Percentiles rank a stretch among this genome's conserved stretches.
These are phyloP conservation scores for Pyrenula massariospora DNA, from an alignment of 495 filamentous ascomycete genomes.

Conservation along the genomic window DNA sequence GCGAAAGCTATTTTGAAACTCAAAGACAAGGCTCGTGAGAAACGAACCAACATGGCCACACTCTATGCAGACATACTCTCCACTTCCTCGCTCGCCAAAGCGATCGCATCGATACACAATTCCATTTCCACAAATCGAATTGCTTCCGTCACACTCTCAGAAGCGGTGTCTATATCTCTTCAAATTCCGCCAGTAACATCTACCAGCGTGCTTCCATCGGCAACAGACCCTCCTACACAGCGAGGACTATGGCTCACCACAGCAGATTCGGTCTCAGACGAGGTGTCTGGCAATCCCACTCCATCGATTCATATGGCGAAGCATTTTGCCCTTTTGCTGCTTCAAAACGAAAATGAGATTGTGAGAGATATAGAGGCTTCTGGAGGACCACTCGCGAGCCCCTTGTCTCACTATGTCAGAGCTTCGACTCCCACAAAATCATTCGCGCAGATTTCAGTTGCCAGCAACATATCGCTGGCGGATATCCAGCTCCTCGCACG, in stretches of 20 bases:
- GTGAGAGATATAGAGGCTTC: constrained; percentile 74
- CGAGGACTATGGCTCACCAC: constrained; percentile 78
- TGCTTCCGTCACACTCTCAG: constrained; percentile 53
- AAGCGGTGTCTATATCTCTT: constrained; percentile 56
- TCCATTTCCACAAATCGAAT: constrained; percentile 76
- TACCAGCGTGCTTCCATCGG: constrained; percentile 56
- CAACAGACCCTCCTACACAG: constrained; percentile 49
- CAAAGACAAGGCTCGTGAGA: constrained; percentile 68
- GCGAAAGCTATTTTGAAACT: constrained; percentile 62
- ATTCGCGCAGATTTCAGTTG: constrained; percentile 66
- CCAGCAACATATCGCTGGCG: constrained; percentile 56
- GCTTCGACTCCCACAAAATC: constrained; percentile 76
- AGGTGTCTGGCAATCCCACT: constrained; percentile 37
- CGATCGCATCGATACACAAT: constrained; percentile 68
- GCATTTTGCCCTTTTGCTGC: constrained; percentile 75
- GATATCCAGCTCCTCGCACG: constrained; percentile 77
- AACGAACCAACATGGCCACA: constrained; percentile 29
- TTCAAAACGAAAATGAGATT: constrained; percentile 74
- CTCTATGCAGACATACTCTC: constrained; percentile 51
- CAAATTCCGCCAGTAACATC: constrained; percentile 78
- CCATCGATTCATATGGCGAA: constrained; percentile 55
- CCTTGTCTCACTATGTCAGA: constrained; percentile 73
- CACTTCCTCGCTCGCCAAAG: constrained; percentile 68
- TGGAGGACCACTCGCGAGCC: constrained; percentile 54
- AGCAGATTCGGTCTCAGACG: constrained; percentile 63